These are phyloP conservation scores for Termitomyces sp. DNA, from an alignment of 768 basidiomycete genomes.

Conservation along the genomic window DNA sequence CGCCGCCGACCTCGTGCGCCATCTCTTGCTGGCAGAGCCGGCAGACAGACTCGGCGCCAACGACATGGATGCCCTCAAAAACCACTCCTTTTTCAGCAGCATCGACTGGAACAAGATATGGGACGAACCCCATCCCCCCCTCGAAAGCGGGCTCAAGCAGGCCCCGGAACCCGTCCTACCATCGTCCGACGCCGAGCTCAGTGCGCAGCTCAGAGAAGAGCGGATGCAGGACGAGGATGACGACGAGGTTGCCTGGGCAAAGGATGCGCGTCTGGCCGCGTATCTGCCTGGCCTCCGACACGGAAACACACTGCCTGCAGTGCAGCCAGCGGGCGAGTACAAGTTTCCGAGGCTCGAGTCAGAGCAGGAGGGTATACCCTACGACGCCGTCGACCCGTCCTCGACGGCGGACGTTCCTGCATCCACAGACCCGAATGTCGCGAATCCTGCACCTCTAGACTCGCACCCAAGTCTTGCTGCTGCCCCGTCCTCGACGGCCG, in stretches of 20 bases:
- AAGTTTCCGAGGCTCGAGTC: conserved; percentile 6
- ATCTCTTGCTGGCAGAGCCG: conserved; percentile 68
- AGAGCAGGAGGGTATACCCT: conserved; percentile 7
- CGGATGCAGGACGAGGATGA: conserved; percentile 9
- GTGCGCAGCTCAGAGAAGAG: conserved; percentile 13
- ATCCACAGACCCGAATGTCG: too few species aligned
- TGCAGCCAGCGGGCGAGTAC: conserved; percentile 10
- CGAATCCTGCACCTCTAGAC: too few species aligned
- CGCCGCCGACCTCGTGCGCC: conserved; percentile 75
- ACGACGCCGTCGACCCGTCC: background rate
- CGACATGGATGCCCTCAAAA: conserved; percentile 36
- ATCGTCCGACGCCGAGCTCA: conserved; percentile 9
- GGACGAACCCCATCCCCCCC: conserved; percentile 52
- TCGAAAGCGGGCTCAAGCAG: conserved; percentile 45
- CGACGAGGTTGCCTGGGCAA: conserved; percentile 11
- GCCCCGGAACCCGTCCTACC: conserved; percentile 4
- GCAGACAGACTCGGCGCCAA: conserved; percentile 55
- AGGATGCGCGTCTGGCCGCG: conserved; percentile 7
- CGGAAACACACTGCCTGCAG: background rate
- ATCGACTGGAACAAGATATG: conserved; percentile 64
- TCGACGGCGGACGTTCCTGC: background rate
- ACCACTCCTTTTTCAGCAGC: conserved; percentile 56
- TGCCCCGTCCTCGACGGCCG: too few species aligned
- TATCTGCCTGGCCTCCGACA: conserved; percentile 12
- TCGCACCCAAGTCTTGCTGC: too few species aligned